Percentiles rank a stretch among this genome's conserved stretches.
These are phyloP conservation scores for Byssothecium circinans DNA, from an alignment of 2,329 filamentous ascomycete genomes.

Conservation along the genomic window DNA sequence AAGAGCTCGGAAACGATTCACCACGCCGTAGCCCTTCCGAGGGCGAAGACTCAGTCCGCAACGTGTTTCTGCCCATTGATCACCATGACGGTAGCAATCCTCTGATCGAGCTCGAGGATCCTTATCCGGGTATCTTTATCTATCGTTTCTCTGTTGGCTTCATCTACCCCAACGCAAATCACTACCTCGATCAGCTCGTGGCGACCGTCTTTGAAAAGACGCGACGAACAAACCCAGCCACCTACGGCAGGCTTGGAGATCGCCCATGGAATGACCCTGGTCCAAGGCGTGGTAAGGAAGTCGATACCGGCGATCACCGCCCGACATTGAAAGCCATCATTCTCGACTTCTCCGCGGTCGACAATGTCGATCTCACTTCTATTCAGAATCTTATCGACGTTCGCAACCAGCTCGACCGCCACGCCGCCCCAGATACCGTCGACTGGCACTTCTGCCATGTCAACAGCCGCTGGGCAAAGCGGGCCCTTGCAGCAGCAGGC, in stretches of 20 bases:
- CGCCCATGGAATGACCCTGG: conserved; percentile 96
- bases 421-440: conserved; percentile 76
- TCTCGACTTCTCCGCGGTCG: conserved; percentile 90
- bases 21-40: conserved; percentile 24
- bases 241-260: conserved; percentile 63
- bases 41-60: conserved; percentile 59
- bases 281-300: conserved; percentile 60
- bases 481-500: conserved; percentile 83
- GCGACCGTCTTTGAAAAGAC: conserved; percentile 59
- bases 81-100: conserved; percentile 90
- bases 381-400: conserved; percentile 93
- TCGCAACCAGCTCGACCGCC: conserved; percentile 91
- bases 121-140: conserved; percentile 93
- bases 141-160: conserved; percentile 95
- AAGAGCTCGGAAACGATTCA: conserved; percentile 12
- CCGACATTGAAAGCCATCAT: conserved; percentile 85
- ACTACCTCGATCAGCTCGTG: conserved; percentile 73
- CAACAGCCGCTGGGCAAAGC: conserved; percentile 93
- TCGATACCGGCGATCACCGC: conserved; percentile 49
- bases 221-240: conserved; percentile 71
- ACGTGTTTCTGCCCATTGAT: conserved; percentile 84
- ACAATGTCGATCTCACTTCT: conserved; percentile 91
- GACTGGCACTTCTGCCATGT: conserved; percentile 96
- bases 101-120: conserved; percentile 71
- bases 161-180: conserved; percentile 92